Evolutionary conservation across 106 monocot genomes (phyloP), one percentile per base, ranked within the genome.

Genomic region (Phalaenopsis equestris): DNA sequence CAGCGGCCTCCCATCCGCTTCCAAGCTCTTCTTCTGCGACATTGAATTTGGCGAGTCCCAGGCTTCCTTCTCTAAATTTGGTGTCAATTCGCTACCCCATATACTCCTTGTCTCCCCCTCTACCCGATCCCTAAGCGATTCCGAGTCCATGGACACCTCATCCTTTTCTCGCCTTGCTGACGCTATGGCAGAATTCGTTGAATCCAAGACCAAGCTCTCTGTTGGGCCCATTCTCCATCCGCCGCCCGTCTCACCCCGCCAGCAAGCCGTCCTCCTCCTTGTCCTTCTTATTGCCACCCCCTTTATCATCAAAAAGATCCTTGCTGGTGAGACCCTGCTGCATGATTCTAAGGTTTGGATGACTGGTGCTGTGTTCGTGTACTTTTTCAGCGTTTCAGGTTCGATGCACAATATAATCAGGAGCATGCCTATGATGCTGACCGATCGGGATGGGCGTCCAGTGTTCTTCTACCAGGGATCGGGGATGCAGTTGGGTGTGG

Each of bases 331-430:
- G 15, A 99, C 98, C 5, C 7, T 99, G 77, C 49, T 94, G 19
- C 92, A 93, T 77, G 98, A 99, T 56, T 67, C 52, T 15, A 87
- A 68, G 72, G n/a, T 94, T 8, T 99, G 98, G 98, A 92, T 92
- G 92, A 81, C 67, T 0, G 43, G 79, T 5, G 92, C 98, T 8
- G 86, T 94, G 38, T 94, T 94, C 77, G 83, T 99, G 4, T 99
- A 99, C 87, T 94, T 94, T 88, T 99, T 99, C 64, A 94, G 98
- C 46, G 98, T 99, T 24, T 83, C 92, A 10, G 98, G 98, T 42
- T 73, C 89, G 18, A 99, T 99, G 98, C 90, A 93, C 75, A 92
- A 90, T 42, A 91, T 99, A 39, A 99, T 99, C 19, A 79, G 98
- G 49, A 87, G 87, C 56, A 93, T 89, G 87, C 98, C 98, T 9